Conservation (phyloP, 129 eudicot genomes). For the Flaveria brownii region DNA sequence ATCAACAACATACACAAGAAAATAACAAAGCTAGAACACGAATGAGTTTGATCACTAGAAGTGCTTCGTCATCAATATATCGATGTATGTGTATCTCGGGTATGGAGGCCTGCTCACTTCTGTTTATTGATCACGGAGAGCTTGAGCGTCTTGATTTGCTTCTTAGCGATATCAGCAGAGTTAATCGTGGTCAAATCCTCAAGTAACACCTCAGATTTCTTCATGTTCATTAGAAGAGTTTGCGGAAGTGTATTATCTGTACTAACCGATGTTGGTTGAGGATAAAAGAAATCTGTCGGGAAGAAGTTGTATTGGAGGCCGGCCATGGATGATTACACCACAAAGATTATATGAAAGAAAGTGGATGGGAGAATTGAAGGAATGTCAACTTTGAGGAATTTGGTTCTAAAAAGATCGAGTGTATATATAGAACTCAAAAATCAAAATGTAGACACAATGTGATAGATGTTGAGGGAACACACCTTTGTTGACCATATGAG, state of each 20-base stretch:
- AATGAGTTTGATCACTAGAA: background rate
- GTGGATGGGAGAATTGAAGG: conserved; percentile 4
- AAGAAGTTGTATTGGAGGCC: conserved; percentile 46
- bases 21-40: background rate
- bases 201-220: conserved; percentile 7
- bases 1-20: background rate
- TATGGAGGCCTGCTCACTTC: conserved; percentile 23
- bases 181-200: conserved; percentile 30
- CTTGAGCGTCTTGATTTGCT: conserved; percentile 32
- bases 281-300: conserved; percentile 41
- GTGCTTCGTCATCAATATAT: conserved; percentile 6
- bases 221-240: conserved; percentile 19
- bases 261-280: conserved; percentile 21
- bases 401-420: conserved; percentile 5
- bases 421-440: conserved; percentile 31
- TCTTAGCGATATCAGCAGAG: conserved; percentile 6
- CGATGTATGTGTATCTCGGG: background rate
- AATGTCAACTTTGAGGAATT: conserved; percentile 12
- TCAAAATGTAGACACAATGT: background rate
- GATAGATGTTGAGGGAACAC: background rate
- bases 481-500: conserved; percentile 28
- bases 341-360: background rate
- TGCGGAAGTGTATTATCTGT: conserved; percentile 24
- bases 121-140: conserved; percentile 16
- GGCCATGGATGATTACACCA: conserved; percentile 29